These are phyloP conservation scores for Dactylellina cionopaga DNA, from an alignment of 2,329 filamentous ascomycete species.

Conservation along the genomic window DNA sequence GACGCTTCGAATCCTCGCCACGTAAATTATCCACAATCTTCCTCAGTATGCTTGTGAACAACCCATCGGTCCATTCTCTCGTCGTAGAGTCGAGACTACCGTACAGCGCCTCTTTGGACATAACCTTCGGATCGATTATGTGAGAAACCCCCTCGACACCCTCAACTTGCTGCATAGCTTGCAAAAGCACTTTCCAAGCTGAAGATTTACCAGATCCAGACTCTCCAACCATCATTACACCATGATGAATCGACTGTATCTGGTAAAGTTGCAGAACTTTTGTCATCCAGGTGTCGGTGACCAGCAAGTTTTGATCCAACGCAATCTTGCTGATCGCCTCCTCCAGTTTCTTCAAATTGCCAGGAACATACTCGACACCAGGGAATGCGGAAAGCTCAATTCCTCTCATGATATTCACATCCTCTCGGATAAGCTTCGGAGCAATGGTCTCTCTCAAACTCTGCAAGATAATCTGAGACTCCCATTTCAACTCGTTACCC, in stretches of 20 bases:
- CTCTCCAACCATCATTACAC: slow-evolving; percentile 99
- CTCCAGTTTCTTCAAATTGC: slow-evolving; percentile 81
- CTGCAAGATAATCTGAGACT: slow-evolving; percentile 98
- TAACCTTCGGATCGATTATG: slow-evolving; percentile 98
- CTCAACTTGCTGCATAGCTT: slow-evolving; percentile 90
- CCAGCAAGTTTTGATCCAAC: slow-evolving; percentile 83
- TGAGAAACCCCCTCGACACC: slow-evolving; percentile 93
- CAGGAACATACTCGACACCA: slow-evolving; percentile 89
- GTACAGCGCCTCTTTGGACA: slow-evolving; percentile 98
- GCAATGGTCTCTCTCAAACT: slow-evolving; percentile 98
- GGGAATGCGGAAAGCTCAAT: slow-evolving; percentile 91
- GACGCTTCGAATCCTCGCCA: slow-evolving; percentile 93
- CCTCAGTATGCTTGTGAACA: slow-evolving; percentile 96
- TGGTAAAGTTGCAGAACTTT: slow-evolving; percentile 97
- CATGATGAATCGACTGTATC: slow-evolving; percentile 96
- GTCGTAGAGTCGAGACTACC: slow-evolving; percentile 96
- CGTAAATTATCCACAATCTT: slow-evolving; percentile 99
- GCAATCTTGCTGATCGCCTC: slow-evolving; percentile 84
- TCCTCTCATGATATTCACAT: slow-evolving; percentile 84
- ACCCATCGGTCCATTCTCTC: slow-evolving; percentile 96
- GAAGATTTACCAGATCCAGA: slow-evolving; percentile 97
- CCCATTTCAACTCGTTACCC: slow-evolving; percentile 60
- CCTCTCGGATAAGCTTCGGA: slow-evolving; percentile 90
- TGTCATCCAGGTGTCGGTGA: slow-evolving; percentile 95
- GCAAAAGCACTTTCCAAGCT: slow-evolving; percentile 90